Evolutionary conservation across 2,329 filamentous ascomycete genomes (phyloP), one percentile per base, ranked within the genome.

Genomic region (Ophiostoma pallidulum): DNA sequence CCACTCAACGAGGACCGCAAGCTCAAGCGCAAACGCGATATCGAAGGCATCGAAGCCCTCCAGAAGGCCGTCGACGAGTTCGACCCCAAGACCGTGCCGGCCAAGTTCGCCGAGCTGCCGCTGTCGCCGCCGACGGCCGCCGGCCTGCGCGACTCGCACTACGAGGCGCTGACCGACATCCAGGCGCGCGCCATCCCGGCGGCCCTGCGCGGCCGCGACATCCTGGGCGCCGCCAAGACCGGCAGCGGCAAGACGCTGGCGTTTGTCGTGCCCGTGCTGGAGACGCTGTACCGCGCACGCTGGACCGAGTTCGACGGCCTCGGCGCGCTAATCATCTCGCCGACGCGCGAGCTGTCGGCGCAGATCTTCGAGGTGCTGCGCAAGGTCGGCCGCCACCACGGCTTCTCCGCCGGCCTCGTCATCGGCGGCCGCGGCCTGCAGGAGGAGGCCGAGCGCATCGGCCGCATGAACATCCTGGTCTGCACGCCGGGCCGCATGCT

Each of bases 361-460:
- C 92, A 98, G 65, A 98, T 95, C 52, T 98, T 97, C 61, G 86
- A 96, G 49, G 91, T 97, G 0, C 67, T 98, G 58, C 77, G 87
- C 52, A 95, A 94, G 64, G 79, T 98, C 49, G 92, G 92, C 38
- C 78, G 86, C 48, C 81, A 91, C 49, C 91, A 98, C 64, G 74
- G 79, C 51, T 96, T 97, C 63, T 94, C 91, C 1, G 92, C 92
- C 0, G 92, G 92, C 0, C 67, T 97, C 58, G 80, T 98, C 9
- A 97, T 97, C 58, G 92, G 92, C 35, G 92, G 92, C 35, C 95
- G 94, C 73, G 90, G 78, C 62, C 62, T 96, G 58, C 82, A 86
- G 60, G 90, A 96, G 59, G 80, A 98, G 67, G 81, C 86, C 20
- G 86, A 94, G 57, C 77, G 90, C 29, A 63, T 98, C 51, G 78